Evolutionary conservation across 305 asterid species (phyloP).

Genomic region (Fraxinus sp.): DNA sequence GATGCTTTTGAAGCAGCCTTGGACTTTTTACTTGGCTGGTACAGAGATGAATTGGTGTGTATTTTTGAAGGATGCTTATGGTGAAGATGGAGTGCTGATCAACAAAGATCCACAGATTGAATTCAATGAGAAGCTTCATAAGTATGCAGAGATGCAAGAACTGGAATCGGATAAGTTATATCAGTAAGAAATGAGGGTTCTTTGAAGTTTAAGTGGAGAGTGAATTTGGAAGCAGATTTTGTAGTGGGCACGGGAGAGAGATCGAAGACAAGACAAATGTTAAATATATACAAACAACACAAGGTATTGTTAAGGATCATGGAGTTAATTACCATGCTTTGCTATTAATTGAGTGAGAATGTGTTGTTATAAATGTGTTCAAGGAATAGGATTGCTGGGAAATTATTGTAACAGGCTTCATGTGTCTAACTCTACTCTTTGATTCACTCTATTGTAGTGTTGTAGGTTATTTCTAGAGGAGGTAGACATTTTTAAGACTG

Average conservation of each 20-base stretch:
- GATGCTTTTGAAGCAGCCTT: slow-evolving; percentile 77
- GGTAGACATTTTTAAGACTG: not conserved
- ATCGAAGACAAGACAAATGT: not conserved
- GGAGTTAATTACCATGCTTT: not conserved
- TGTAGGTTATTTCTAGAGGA: not conserved
- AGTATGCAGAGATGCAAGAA: slow-evolving; percentile 60
- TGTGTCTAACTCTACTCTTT: slow-evolving; percentile 1
- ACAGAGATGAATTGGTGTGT: slow-evolving; percentile 98
- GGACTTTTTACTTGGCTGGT: slow-evolving; percentile 84
- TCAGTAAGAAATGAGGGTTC: slow-evolving; percentile 4
- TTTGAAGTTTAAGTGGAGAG: not conserved
- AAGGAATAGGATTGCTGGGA: not conserved
- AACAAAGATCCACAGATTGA: slow-evolving; percentile 69
- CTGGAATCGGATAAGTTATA: slow-evolving; percentile 24
- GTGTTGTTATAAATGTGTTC: not conserved
- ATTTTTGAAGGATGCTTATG: slow-evolving; percentile 78
- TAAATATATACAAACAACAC: not conserved
- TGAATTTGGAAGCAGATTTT: slow-evolving; percentile 1
- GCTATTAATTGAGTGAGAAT: not conserved
- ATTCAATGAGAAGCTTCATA: slow-evolving; percentile 64
- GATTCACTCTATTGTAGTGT: not conserved
- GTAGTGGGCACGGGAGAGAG: not conserved
- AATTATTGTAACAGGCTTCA: not conserved
- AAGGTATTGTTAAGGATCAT: not conserved
- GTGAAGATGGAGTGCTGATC: slow-evolving; percentile 61